Percentiles rank a stretch among this genome's conserved stretches.
Conservation (phyloP, 805 yeast genomes). For the Cyberlindnera meyerae region DNA sequence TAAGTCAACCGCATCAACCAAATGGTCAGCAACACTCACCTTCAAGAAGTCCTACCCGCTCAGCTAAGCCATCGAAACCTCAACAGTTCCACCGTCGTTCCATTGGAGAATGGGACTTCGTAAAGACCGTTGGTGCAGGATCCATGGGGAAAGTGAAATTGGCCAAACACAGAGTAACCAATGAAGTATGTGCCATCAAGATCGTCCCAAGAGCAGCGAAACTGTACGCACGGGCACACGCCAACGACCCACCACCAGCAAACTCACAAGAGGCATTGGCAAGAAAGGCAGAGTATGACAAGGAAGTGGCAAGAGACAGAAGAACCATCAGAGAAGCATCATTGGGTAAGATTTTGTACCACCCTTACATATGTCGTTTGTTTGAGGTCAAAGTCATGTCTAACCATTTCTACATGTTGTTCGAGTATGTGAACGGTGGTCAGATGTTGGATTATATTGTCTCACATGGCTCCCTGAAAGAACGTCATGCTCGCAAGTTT, state of each 20-base stretch:
- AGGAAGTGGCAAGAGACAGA: constrained; percentile 84
- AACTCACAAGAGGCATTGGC: constrained; percentile 53
- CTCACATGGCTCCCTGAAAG: constrained; percentile 91
- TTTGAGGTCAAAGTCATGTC: constrained; percentile 96
- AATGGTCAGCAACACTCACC: constrained; percentile 9
- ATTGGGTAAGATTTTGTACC: constrained; percentile 81
- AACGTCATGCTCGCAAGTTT: constrained; percentile 88
- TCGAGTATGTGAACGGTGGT: constrained; percentile 96
- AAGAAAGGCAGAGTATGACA: constrained; percentile 66
- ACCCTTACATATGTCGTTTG: constrained; percentile 86
- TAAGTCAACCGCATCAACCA: too few relatives aligned
- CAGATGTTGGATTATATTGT: constrained; percentile 97
- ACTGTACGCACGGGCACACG: constrained; percentile 66
- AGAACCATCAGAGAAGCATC: constrained; percentile 96
- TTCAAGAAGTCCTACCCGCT: constrained; percentile 12
- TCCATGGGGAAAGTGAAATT: constrained; percentile 98
- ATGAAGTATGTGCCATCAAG: constrained; percentile 85
- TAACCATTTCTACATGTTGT: constrained; percentile 92
- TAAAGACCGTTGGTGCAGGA: constrained; percentile 95
- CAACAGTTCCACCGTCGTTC: constrained; percentile 68
- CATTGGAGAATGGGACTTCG: constrained; percentile 95
- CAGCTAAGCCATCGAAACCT: constrained; percentile 23
- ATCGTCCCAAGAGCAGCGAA: constrained; percentile 88
- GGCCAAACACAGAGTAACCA: constrained; percentile 79
- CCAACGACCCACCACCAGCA: constrained; percentile 60